A percentile compares a stretch with the other conserved stretches of the same genome.
Evolutionary conservation across 192 early-diverging fungal species (phyloP).

Genomic region (Lunasporangiospora selenospora): DNA sequence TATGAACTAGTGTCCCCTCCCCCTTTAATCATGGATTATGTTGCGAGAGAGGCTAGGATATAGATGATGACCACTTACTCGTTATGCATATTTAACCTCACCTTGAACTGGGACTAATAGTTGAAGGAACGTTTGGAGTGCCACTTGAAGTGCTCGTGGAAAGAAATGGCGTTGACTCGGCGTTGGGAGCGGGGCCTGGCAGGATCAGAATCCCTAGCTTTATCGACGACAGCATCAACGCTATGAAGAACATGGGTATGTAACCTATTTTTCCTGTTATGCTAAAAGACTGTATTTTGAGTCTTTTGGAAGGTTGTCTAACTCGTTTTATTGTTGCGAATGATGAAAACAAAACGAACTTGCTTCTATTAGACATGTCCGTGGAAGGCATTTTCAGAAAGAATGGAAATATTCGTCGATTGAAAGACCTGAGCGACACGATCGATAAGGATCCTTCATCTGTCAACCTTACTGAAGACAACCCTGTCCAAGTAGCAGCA

Average conservation of each 20-base stretch:
- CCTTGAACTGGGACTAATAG: background rate
- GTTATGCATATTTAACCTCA: background rate
- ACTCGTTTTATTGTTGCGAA: background rate
- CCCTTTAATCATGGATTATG: background rate
- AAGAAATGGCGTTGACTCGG: constrained; percentile 82
- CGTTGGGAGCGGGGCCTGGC: constrained; percentile 69
- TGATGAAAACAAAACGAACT: too few species aligned
- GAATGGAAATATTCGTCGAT: constrained; percentile 94
- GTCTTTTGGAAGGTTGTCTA: background rate
- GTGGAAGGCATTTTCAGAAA: constrained; percentile 97
- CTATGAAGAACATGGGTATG: constrained; percentile 78
- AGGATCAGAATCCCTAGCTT: constrained; percentile 83
- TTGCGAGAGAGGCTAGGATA: background rate
- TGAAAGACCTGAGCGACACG: constrained; percentile 85
- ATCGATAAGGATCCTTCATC: constrained; percentile 84
- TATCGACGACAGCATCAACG: constrained; percentile 81
- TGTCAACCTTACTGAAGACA: constrained; percentile 74
- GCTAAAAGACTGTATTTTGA: too few species aligned
- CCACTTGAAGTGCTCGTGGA: constrained; percentile 86
- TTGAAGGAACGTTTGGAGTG: constrained; percentile 90
- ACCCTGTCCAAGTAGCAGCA: constrained; percentile 92
- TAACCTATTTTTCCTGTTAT: too few species aligned
- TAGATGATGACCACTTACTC: background rate
- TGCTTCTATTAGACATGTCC: constrained; percentile 57
- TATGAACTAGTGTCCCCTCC: constrained; percentile 24